Evolutionary conservation across 768 basidiomycete species (phyloP).

Genomic region (Termitomyces sp.): DNA sequence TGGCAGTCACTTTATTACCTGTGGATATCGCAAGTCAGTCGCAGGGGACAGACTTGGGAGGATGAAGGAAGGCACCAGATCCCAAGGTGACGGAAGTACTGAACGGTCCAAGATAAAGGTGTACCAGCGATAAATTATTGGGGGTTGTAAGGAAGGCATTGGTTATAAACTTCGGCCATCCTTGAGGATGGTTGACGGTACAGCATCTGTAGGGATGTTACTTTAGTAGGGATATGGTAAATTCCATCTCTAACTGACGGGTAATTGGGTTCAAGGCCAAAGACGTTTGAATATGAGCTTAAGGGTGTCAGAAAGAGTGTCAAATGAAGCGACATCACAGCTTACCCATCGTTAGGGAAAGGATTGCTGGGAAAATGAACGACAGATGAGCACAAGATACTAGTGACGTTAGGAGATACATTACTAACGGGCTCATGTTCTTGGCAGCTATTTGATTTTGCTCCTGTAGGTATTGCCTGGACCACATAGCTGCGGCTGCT

Average conservation of each 20-base stretch:
- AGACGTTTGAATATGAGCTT: slow-evolving; percentile 41
- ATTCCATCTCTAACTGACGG: slow-evolving; percentile 24
- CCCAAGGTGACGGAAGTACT: slow-evolving; percentile 32
- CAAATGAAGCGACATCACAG: slow-evolving; percentile 12
- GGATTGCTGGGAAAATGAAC: slow-evolving; percentile 31
- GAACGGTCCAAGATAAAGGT: slow-evolving; percentile 43
- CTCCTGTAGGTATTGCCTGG: slow-evolving; percentile 53
- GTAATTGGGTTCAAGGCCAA: slow-evolving; percentile 43
- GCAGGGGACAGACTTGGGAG: neutral
- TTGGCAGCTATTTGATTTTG: slow-evolving; percentile 52
- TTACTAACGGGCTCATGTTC: slow-evolving; percentile 45
- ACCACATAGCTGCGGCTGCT: slow-evolving; percentile 44
- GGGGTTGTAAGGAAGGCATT: slow-evolving; percentile 42
- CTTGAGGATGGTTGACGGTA: slow-evolving; percentile 47
- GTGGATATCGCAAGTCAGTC: neutral
- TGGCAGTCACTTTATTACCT: slow-evolving; percentile 36
- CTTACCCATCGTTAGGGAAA: slow-evolving; percentile 47
- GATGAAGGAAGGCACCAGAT: slow-evolving; percentile 21
- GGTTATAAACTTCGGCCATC: slow-evolving; percentile 47
- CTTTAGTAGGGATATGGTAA: neutral
- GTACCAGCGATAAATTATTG: slow-evolving; percentile 34
- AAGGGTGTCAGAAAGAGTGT: neutral
- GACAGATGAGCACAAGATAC: neutral
- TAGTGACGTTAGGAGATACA: neutral
- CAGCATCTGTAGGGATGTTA: slow-evolving; percentile 27